These are phyloP conservation scores for Dissophora globulifera DNA, from an alignment of 192 early-diverging fungal genomes.

Conservation along the genomic window DNA sequence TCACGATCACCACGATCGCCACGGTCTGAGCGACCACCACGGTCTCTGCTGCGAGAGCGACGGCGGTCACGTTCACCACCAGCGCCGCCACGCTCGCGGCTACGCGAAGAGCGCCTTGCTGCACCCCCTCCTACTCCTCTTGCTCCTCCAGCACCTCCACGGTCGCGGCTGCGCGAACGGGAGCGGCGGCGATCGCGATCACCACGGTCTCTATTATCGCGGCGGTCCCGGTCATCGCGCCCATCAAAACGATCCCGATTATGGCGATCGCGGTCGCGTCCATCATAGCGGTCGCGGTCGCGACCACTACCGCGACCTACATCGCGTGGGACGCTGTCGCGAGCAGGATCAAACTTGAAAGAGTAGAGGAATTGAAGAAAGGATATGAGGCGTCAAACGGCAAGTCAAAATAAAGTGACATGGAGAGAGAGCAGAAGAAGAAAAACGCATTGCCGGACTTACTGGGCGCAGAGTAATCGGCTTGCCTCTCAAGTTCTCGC, in stretches of 20 bases:
- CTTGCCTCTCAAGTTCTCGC: constrained; percentile 73
- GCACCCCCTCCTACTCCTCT: too few relatives aligned
- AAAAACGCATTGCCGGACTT: constrained; percentile 22
- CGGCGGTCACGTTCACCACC: constrained; percentile 39
- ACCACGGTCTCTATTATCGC: constrained; percentile 56
- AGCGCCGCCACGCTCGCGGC: constrained; percentile 23
- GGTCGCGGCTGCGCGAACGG: constrained; percentile 62
- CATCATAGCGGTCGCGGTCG: constrained; percentile 18
- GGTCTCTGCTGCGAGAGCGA: constrained; percentile 49
- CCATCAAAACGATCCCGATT: constrained; percentile 18
- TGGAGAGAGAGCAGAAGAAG: neutral
- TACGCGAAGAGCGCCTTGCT: constrained; percentile 56
- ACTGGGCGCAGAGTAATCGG: constrained; percentile 73
- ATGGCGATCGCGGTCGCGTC: constrained; percentile 7
- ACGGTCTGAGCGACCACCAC: constrained; percentile 9
- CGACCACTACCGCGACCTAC: constrained; percentile 25
- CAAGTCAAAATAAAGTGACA: too few relatives aligned
- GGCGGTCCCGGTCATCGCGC: constrained; percentile 56
- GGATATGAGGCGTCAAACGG: too few relatives aligned
- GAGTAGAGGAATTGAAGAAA: neutral
- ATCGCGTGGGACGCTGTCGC: constrained; percentile 43
- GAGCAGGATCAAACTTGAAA: constrained; percentile 21
- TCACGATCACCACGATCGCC: too few relatives aligned
- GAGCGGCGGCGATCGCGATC: constrained; percentile 12
- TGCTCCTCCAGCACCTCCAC: constrained; percentile 6